A percentile compares a stretch with the other conserved stretches of the same genome.
phyloP scores from a whole-genome alignment of 805 yeast genomes.

The Metschnikowia lachancei region DNA sequence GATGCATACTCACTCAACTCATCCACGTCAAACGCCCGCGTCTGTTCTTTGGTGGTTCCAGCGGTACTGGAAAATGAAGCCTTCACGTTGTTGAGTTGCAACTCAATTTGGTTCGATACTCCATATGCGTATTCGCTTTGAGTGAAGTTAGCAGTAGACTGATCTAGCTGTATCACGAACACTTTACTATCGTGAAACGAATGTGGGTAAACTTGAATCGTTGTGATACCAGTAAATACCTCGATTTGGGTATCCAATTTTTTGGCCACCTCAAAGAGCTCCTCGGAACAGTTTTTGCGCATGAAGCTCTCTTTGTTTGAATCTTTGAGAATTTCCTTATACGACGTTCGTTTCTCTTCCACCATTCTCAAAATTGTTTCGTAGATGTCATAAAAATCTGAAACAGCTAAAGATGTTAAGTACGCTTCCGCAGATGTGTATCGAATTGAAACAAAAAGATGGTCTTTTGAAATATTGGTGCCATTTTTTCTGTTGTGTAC shows the following conservation, averaged over 20 bases:
- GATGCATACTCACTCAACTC: conserved; percentile 56
- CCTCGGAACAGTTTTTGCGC: conserved; percentile 2
- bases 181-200: conserved; percentile 77
- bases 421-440: conserved; percentile 57
- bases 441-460: conserved; percentile 49
- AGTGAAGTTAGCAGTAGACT: conserved; percentile 50
- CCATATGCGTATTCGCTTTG: conserved; percentile 46
- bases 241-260: conserved; percentile 66
- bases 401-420: conserved; percentile 81
- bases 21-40: conserved; percentile 46
- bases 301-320: conserved; percentile 33
- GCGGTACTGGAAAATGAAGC: conserved; percentile 65
- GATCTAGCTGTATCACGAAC: conserved; percentile 57
- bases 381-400: conserved; percentile 75
- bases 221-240: conserved; percentile 54
- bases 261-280: conserved; percentile 29
- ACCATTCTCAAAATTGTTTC: conserved; percentile 67
- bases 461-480: conserved; percentile 51
- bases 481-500: conserved; percentile 68
- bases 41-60: conserved; percentile 49
- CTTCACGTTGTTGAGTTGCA: conserved; percentile 59
- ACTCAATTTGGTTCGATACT: conserved; percentile 54
- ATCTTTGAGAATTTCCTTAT: conserved; percentile 70
- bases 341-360: conserved; percentile 69
- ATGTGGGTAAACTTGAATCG: conserved; percentile 76